phyloP scores from a whole-genome alignment of 495 filamentous ascomycete genomes.

The Lindgomyces ingoldianus region DNA sequence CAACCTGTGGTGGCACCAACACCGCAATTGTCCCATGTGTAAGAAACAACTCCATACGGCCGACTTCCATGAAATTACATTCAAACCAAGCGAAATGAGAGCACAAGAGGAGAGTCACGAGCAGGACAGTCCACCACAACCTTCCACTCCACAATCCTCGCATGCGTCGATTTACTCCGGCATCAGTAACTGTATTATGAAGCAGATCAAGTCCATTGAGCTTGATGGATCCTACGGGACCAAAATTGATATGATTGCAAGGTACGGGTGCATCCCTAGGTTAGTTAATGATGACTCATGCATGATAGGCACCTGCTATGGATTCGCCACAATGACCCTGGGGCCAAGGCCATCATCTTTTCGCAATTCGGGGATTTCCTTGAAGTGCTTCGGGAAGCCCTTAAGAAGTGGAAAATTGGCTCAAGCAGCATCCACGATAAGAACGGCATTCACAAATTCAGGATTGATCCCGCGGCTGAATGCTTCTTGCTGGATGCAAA shows the following conservation, averaged over 20 bases:
- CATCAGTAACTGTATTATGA: constrained; percentile 67
- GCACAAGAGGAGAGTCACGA: constrained; percentile 64
- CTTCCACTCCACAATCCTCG: constrained; percentile 24
- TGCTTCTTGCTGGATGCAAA: constrained; percentile 88
- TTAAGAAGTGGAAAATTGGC: constrained; percentile 68
- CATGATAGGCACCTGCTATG: constrained; percentile 71
- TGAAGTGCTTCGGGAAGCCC: constrained; percentile 66
- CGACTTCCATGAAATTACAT: constrained; percentile 78
- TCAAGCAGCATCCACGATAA: constrained; percentile 64
- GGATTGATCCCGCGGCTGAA: constrained; percentile 70
- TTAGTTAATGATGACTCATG: no score
- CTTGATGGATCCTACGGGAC: constrained; percentile 76
- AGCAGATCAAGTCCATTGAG: constrained; percentile 80
- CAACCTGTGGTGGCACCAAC: constrained; percentile 60
- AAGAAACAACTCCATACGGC: constrained; percentile 60
- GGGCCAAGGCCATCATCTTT: constrained; percentile 87
- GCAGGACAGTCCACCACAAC: constrained; percentile 7
- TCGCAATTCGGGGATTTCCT: constrained; percentile 85
- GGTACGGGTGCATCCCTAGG: constrained; percentile 41
- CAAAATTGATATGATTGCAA: constrained; percentile 80
- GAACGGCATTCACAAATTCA: constrained; percentile 71
- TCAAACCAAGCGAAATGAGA: constrained; percentile 71
- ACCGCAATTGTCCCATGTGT: constrained; percentile 59
- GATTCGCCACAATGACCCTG: constrained; percentile 80
- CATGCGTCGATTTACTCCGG: constrained; percentile 68